A percentile compares a stretch with the other conserved stretches of the same genome.
Conservation (phyloP, 2,329 filamentous ascomycete genomes). For the Xylariaceae sp. region DNA sequence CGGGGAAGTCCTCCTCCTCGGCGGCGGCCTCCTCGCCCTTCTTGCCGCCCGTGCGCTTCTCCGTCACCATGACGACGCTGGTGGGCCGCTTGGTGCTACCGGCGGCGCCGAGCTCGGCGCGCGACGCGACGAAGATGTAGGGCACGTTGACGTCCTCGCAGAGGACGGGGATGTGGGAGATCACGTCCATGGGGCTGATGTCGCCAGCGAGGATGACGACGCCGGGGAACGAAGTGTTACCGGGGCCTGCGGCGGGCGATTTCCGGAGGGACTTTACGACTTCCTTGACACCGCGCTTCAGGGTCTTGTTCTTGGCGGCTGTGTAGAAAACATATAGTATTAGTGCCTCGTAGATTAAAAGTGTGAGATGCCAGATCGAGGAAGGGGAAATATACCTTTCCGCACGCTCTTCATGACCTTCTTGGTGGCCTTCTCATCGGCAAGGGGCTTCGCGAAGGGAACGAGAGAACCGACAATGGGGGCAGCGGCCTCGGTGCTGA, state of each 20-base stretch:
- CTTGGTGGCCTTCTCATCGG: slow-evolving; percentile 70
- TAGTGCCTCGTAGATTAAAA: slow-evolving; percentile 19
- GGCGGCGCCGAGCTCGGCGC: slow-evolving; percentile 88
- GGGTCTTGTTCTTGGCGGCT: slow-evolving; percentile 93
- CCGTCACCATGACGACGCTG: slow-evolving; percentile 85
- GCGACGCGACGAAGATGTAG: slow-evolving; percentile 89
- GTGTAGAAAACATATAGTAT: slow-evolving; percentile 19
- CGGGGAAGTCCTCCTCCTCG: slow-evolving; percentile 55
- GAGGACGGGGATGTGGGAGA: slow-evolving; percentile 93
- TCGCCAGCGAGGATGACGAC: slow-evolving; percentile 93
- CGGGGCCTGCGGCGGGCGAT: slow-evolving; percentile 65
- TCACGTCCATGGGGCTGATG: slow-evolving; percentile 97
- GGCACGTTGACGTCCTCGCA: slow-evolving; percentile 98
- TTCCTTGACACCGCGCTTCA: slow-evolving; percentile 98
- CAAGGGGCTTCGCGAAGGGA: slow-evolving; percentile 76
- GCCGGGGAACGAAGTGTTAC: slow-evolving; percentile 58
- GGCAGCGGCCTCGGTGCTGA: slow-evolving; percentile 38
- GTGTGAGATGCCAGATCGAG: background rate
- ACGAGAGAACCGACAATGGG: slow-evolving; percentile 59
- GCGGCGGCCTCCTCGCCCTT: slow-evolving; percentile 44
- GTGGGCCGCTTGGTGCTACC: slow-evolving; percentile 95
- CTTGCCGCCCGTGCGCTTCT: slow-evolving; percentile 40
- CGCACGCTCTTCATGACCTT: slow-evolving; percentile 54
- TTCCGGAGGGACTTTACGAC: slow-evolving; percentile 98
- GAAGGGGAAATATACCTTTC: slow-evolving; percentile 43